Conservation (phyloP, 2,329 filamentous ascomycete genomes). For the Plenodomus tracheiphilus region DNA sequence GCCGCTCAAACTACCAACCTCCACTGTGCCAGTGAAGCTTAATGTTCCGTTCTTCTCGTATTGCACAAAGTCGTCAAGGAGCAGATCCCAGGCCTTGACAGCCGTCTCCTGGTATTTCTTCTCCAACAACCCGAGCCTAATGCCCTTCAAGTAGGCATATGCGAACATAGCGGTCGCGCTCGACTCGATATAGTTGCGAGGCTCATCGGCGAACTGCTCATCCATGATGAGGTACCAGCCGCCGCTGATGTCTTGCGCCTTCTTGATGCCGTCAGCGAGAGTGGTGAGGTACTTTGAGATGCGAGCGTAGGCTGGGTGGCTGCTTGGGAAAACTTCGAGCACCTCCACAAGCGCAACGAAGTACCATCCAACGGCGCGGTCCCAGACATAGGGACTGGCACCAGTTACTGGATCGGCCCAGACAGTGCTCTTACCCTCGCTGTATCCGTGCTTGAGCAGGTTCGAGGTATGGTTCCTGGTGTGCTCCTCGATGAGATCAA, state of each 20-base stretch:
- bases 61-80: conserved; percentile 53
- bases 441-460: conserved; percentile 42
- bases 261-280: conserved; percentile 49
- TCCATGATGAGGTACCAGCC: conserved; percentile 65
- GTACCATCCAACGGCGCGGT: conserved; percentile 46
- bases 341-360: conserved; percentile 51
- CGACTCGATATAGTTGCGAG: conserved; percentile 64
- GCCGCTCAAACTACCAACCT: conserved; percentile 56
- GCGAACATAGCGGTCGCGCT: conserved; percentile 59
- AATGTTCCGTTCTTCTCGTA: conserved; percentile 52
- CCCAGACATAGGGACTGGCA: conserved; percentile 43
- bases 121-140: conserved; percentile 38
- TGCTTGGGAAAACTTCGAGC: conserved; percentile 51
- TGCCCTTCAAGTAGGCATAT: conserved; percentile 42
- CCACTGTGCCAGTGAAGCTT: conserved; percentile 57
- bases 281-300: conserved; percentile 47
- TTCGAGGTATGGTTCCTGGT: conserved; percentile 37
- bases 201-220: conserved; percentile 46
- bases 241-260: conserved; percentile 50
- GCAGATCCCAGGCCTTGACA: conserved; percentile 49
- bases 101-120: conserved; percentile 45
- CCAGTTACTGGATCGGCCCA: conserved; percentile 44
- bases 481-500: conserved; percentile 42
- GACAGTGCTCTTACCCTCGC: conserved; percentile 37
- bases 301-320: conserved; percentile 42